Conservation (phyloP, 345 rosid species). For the Iberis pinnata region DNA sequence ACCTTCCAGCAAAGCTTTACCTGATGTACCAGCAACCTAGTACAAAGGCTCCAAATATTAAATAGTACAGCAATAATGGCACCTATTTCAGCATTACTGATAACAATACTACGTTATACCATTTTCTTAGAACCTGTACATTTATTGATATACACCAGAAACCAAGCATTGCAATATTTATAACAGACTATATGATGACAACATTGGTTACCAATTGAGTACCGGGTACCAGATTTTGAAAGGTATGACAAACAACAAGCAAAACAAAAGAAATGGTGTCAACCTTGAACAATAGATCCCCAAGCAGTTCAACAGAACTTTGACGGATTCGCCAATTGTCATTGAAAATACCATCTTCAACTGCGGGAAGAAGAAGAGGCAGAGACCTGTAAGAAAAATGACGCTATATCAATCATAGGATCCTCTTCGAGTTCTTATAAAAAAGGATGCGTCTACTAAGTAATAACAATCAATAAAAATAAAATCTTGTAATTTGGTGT, state of each 20-base stretch:
- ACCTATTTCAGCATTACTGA: neutral
- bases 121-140: neutral
- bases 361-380: constrained; percentile 97
- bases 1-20: constrained; percentile 95
- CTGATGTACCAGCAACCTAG: constrained; percentile 99
- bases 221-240: neutral
- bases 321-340: constrained; percentile 99
- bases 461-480: neutral
- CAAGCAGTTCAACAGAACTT: constrained; percentile 95
- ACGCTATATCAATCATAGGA: neutral
- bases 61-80: constrained; percentile 1
- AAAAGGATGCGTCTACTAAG: neutral
- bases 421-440: neutral
- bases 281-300: constrained; percentile 96
- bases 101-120: neutral
- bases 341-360: constrained; percentile 94
- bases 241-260: constrained; percentile 8
- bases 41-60: constrained; percentile 10
- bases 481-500: neutral
- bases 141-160: neutral
- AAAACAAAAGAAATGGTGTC: neutral
- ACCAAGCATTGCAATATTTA: constrained; percentile 6
- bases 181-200: constrained; percentile 4
- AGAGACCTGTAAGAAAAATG: constrained; percentile 52
- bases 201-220: neutral